phyloP scores from a whole-genome alignment of 345 rosid species.

The Triadica sebifera region DNA sequence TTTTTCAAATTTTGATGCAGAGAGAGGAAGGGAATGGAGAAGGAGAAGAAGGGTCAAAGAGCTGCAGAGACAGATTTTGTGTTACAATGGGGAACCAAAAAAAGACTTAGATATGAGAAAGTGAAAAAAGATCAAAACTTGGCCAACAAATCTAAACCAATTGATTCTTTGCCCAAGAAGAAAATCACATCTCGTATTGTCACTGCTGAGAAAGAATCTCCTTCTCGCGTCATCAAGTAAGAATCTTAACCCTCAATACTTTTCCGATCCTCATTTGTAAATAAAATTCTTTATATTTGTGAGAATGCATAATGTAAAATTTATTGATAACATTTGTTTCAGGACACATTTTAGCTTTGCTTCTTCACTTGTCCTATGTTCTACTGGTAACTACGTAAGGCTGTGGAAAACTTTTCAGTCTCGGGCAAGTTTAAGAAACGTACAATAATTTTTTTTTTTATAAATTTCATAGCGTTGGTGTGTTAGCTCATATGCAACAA shows the following conservation, averaged over 20 bases:
- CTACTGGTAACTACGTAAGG: background rate
- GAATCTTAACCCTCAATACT: conserved; percentile 8
- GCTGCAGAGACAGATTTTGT: conserved; percentile 69
- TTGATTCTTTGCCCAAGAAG: conserved; percentile 53
- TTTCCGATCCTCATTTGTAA: background rate
- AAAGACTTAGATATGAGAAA: conserved; percentile 80
- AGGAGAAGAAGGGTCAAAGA: conserved; percentile 60
- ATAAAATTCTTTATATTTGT: background rate
- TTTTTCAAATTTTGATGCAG: conserved; percentile 14
- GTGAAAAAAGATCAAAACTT: conserved; percentile 58
- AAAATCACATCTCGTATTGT: conserved; percentile 46
- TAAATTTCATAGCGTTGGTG: background rate
- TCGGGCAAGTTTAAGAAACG: background rate
- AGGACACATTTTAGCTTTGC: background rate
- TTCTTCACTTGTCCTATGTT: background rate
- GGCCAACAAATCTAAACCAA: conserved; percentile 40
- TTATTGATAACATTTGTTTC: background rate
- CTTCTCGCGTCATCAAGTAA: conserved; percentile 59
- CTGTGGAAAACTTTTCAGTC: background rate
- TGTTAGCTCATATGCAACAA: too few relatives aligned
- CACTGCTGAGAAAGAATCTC: conserved; percentile 49
- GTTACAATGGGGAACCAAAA: conserved; percentile 89
- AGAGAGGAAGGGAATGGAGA: conserved; percentile 46
- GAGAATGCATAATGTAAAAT: background rate
- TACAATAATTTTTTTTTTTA: background rate